Percentiles rank a stretch among this genome's conserved stretches.
These are phyloP conservation scores for Trichoderma koningiopsis DNA, from an alignment of 2,329 filamentous ascomycete genomes.

Conservation along the genomic window DNA sequence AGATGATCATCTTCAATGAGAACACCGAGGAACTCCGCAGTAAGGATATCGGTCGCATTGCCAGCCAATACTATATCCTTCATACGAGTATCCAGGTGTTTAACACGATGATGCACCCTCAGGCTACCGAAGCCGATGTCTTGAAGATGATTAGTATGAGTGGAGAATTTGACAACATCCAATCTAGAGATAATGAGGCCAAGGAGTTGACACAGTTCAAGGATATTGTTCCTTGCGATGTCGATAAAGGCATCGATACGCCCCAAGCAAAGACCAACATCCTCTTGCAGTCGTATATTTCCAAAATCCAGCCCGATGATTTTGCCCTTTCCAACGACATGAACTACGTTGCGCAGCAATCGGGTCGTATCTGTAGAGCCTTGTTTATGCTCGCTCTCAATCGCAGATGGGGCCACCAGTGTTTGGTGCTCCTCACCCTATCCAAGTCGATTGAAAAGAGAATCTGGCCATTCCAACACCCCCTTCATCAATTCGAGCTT, in stretches of 20 bases:
- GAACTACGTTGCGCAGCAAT: slow-evolving; percentile 94
- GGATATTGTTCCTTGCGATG: slow-evolving; percentile 72
- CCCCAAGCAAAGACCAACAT: slow-evolving; percentile 95
- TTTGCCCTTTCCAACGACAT: slow-evolving; percentile 91
- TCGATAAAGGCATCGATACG: slow-evolving; percentile 70
- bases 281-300: slow-evolving; percentile 91
- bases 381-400: slow-evolving; percentile 98
- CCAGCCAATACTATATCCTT: slow-evolving; percentile 94
- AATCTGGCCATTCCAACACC: slow-evolving; percentile 93
- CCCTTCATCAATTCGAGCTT: slow-evolving; percentile 91
- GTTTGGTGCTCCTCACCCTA: slow-evolving; percentile 83
- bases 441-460: slow-evolving; percentile 97
- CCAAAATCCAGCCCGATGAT: slow-evolving; percentile 81
- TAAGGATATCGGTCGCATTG: slow-evolving; percentile 95
- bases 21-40: slow-evolving; percentile 87
- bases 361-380: slow-evolving; percentile 89
- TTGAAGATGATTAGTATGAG: slow-evolving; percentile 97
- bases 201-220: slow-evolving; percentile 80
- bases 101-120: slow-evolving; percentile 88
- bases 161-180: slow-evolving; percentile 96
- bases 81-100: slow-evolving; percentile 95
- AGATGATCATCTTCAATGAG: slow-evolving; percentile 99
- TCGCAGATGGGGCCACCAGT: slow-evolving; percentile 93
- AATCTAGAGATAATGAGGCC: slow-evolving; percentile 85
- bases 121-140: slow-evolving; percentile 86